Percentiles rank a stretch among this genome's conserved stretches.
These are phyloP conservation scores for Pisolithus albus DNA, from an alignment of 768 basidiomycete genomes.

Conservation along the genomic window DNA sequence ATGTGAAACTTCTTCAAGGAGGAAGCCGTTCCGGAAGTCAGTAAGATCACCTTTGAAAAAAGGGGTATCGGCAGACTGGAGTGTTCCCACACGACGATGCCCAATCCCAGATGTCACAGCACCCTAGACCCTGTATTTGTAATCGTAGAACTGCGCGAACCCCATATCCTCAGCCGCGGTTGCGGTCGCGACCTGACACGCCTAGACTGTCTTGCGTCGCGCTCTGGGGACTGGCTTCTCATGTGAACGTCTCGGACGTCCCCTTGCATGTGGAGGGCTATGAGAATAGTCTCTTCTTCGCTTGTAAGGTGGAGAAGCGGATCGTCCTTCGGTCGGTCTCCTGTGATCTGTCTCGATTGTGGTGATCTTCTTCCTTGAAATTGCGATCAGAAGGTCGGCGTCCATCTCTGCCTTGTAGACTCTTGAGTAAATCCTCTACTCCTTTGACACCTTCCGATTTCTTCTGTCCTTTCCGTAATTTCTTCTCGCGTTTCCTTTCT, in stretches of 20 bases:
- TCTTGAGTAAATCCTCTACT: constrained; percentile 60
- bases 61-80: no score
- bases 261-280: constrained; percentile 4
- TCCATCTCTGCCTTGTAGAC: constrained; percentile 29
- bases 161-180: constrained; percentile 4
- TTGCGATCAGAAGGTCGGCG: neutral
- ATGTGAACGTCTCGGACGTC: constrained; percentile 6
- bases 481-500: constrained; percentile 67
- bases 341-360: constrained; percentile 6
- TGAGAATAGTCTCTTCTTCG: neutral
- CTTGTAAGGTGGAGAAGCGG: constrained; percentile 9
- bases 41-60: no score
- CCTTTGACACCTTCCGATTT: constrained; percentile 60
- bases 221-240: constrained; percentile 16
- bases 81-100: no score
- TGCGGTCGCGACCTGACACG: constrained; percentile 1
- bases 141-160: no score
- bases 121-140: no score
- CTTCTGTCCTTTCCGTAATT: constrained; percentile 39
- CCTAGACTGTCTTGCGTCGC: constrained; percentile 5
- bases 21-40: no score
- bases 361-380: constrained; percentile 3
- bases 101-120: no score
- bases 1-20: no score
- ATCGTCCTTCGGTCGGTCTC: constrained; percentile 8